These are phyloP conservation scores for Solanum lycopersicoides DNA, from an alignment of 257 asterid genomes.

Conservation along the genomic window DNA sequence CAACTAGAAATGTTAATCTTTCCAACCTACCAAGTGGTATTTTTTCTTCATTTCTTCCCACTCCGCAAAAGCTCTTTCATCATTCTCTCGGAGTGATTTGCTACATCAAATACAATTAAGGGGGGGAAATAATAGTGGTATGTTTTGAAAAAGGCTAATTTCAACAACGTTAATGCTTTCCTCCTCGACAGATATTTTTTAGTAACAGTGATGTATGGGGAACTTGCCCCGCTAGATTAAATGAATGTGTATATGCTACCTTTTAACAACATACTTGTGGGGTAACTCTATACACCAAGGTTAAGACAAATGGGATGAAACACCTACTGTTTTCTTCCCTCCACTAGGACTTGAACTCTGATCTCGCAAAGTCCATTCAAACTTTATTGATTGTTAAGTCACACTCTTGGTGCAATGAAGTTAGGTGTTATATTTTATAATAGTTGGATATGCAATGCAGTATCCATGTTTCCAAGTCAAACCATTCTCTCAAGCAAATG, in stretches of 20 bases:
- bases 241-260: neutral
- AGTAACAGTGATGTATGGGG: neutral
- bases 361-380: neutral
- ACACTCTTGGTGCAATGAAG: neutral
- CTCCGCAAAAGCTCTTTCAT: neutral
- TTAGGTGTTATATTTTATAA: neutral
- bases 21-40: neutral
- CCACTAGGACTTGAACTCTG: neutral
- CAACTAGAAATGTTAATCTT: neutral
- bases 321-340: neutral
- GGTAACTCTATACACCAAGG: neutral
- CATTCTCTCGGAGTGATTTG: neutral
- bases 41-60: neutral
- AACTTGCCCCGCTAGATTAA: neutral
- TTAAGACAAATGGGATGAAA: neutral
- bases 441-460: neutral
- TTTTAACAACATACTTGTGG: neutral
- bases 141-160: neutral
- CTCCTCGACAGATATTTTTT: neutral
- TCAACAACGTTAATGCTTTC: neutral
- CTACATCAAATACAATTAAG: neutral
- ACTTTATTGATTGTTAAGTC: neutral
- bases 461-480: too few species aligned
- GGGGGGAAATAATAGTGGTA: neutral
- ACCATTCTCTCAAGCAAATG: too few species aligned